Evolutionary conservation across 1,284 basidiomycete species (phyloP), one percentile per base, ranked within the genome.

Genomic region (Cryptococcus jaspeensis): DNA sequence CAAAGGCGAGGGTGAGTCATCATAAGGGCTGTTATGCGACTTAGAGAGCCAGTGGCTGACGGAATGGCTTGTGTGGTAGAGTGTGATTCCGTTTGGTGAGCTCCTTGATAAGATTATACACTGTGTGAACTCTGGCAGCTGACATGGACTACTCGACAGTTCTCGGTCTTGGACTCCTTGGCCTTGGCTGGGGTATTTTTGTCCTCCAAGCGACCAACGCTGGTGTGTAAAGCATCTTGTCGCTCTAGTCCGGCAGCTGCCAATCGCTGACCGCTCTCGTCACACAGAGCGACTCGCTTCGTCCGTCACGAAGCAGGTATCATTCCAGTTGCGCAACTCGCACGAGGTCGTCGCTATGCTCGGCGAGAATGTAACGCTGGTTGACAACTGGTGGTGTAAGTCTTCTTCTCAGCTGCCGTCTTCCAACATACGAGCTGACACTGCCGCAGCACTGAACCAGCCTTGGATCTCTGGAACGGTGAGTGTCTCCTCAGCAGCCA

Each of bases 381-480:
- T 66, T 37, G 66, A 65, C 48, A 73, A 75, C 55, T 73, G 69
- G 69, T 74, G 69, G 64, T 70, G 76, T 77, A 53, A 65, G 75
- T 75, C 15, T 15, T 28, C 22, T 52, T 39, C 6, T 20, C 2
- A 23, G 18, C 37, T 38, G 5, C 28, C 35, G 25, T 37, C 41
- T 20, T 11, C 18, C 11, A 5, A 18, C 12, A 43, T 4, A 11
- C 18, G 47, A 23, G 47, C 45, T 46, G 32, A 36, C n/a, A 11
- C 23, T 46, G 32, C 36, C 25, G 28, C 55, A 74, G 74, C 71
- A 25, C 66, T 77, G 44, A 74, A 75, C 32, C 71, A 76, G 52
- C 75, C 76, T n/a, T 78, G 72, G 70, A 76, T 77, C 43, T 71
- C 71, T 22, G 77, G 77, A n/a, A 68, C 62, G 32, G 74, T 77